phyloP scores from a whole-genome alignment of 2,329 filamentous ascomycete species.

The Aspergillus fischeri region DNA sequence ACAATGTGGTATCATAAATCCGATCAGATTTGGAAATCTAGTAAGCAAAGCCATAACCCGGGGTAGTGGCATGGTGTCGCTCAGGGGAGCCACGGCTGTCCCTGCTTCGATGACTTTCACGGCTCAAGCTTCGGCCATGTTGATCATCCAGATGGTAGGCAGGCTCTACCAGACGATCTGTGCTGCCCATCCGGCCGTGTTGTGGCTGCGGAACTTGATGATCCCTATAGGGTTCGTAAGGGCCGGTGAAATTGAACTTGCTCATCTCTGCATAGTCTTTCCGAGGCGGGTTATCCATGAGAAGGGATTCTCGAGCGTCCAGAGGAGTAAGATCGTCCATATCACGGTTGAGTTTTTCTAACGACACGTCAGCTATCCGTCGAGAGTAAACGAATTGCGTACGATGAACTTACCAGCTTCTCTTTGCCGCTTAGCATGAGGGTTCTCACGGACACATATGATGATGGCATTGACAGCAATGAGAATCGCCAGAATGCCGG shows the following conservation, averaged over 20 bases:
- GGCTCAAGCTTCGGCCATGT: constrained; percentile 24
- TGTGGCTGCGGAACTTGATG: constrained; percentile 20
- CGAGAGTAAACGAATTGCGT: neutral
- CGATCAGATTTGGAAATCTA: constrained; percentile 11
- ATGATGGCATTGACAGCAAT: constrained; percentile 87
- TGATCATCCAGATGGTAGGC: constrained; percentile 23
- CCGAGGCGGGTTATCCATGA: constrained; percentile 58
- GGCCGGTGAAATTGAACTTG: constrained; percentile 38
- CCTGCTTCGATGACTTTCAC: constrained; percentile 20
- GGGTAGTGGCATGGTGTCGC: constrained; percentile 24
- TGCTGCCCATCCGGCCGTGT: constrained; percentile 28
- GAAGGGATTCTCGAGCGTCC: constrained; percentile 66
- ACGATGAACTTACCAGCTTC: constrained; percentile 67
- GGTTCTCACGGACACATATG: constrained; percentile 78
- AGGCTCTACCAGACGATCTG: constrained; percentile 30
- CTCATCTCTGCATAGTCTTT: constrained; percentile 34
- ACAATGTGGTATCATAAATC: constrained; percentile 3
- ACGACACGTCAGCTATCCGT: constrained; percentile 18
- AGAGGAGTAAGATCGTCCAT: constrained; percentile 80
- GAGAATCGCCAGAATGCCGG: constrained; percentile 76
- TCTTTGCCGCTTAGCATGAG: constrained; percentile 82
- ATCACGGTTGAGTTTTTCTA: constrained; percentile 73
- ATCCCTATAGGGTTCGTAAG: constrained; percentile 40
- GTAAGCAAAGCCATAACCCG: constrained; percentile 34
- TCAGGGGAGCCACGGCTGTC: constrained; percentile 30